These are phyloP conservation scores for Iberis pinnata DNA, from an alignment of 345 rosid genomes.

Conservation along the genomic window DNA sequence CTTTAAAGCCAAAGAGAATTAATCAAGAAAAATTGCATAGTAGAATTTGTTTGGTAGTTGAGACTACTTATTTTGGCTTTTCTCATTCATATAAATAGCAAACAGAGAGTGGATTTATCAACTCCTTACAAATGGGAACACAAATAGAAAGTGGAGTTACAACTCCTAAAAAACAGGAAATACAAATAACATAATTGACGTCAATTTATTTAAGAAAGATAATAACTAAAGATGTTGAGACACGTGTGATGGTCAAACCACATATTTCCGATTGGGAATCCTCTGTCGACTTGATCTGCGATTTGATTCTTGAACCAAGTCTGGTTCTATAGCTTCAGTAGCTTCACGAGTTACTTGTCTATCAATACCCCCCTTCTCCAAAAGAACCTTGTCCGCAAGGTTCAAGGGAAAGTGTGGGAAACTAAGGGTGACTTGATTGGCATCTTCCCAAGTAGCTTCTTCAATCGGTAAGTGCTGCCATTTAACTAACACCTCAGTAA, in stretches of 20 bases:
- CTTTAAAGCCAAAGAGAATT: neutral
- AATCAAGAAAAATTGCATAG: no score
- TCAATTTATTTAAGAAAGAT: no score
- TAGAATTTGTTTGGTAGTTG: neutral
- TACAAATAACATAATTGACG: no score
- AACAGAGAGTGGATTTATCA: neutral
- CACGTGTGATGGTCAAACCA: no score
- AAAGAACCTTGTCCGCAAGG: conserved; percentile 8
- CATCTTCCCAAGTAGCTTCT: neutral
- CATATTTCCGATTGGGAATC: no score
- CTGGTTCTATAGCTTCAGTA: no score
- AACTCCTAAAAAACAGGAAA: no score
- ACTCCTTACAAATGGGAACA: neutral
- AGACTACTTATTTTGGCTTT: neutral
- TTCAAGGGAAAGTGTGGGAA: neutral
- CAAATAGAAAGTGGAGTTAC: neutral
- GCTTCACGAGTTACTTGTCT: no score
- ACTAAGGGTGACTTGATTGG: neutral
- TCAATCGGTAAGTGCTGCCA: neutral
- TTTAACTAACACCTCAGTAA: neutral
- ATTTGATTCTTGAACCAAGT: no score
- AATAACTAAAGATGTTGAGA: no score
- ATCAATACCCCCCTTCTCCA: neutral
- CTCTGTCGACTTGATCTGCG: no score
- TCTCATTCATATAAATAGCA: neutral